Evolutionary conservation across 78 protist species (phyloP).

Genomic region (Diacronema lutheri): DNA sequence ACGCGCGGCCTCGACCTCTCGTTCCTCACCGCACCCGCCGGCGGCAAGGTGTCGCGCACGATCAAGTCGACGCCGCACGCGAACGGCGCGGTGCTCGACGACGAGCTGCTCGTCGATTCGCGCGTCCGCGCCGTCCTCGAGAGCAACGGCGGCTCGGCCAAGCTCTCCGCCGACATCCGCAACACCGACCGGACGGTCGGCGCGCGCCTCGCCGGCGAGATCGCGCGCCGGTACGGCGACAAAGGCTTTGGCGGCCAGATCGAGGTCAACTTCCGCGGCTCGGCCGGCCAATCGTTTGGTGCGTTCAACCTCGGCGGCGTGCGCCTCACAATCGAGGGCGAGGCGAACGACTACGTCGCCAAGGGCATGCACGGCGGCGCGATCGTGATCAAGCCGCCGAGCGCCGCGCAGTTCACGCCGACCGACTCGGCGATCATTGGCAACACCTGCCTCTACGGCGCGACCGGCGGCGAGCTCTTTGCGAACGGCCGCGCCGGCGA

Average conservation of each 20-base stretch:
- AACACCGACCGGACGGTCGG: constrained; percentile 77
- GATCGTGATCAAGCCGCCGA: constrained; percentile 58
- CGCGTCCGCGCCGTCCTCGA: constrained; percentile 9
- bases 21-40: not conserved
- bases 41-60: too few species aligned
- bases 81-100: constrained; percentile 25
- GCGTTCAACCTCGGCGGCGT: constrained; percentile 54
- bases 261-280: constrained; percentile 47
- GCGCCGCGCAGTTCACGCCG: constrained; percentile 22
- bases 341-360: constrained; percentile 83
- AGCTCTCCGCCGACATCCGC: not conserved
- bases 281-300: constrained; percentile 84
- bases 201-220: constrained; percentile 59
- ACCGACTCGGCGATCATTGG: constrained; percentile 70
- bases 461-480: constrained; percentile 72
- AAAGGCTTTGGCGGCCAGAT: not conserved
- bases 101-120: constrained; percentile 20
- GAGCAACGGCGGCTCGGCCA: not conserved
- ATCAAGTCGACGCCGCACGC: not conserved
- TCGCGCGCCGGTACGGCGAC: constrained; percentile 39
- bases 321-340: constrained; percentile 61
- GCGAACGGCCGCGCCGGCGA: constrained; percentile 80
- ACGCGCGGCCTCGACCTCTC: constrained; percentile 33
- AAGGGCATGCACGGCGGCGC: constrained; percentile 43
- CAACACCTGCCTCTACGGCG: constrained; percentile 82